Percentiles rank a stretch among this genome's conserved stretches.
Conservation (phyloP, 129 eudicot genomes). For the Heracleum sosnowskyi region DNA sequence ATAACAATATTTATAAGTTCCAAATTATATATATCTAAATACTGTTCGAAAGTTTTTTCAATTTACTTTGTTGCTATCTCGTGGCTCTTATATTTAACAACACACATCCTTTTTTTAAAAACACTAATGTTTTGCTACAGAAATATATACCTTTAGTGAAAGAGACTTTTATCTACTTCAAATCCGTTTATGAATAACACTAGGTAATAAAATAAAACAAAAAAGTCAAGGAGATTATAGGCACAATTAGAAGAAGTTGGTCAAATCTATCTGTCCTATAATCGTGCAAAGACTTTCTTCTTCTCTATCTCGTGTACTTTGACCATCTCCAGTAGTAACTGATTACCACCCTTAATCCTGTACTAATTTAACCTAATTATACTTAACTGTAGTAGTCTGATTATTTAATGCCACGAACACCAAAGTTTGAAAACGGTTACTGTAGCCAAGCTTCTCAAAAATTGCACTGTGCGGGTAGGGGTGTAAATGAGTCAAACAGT, state of each 20-base stretch:
- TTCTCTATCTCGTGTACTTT: slow-evolving; percentile 2
- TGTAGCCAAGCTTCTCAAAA: background rate
- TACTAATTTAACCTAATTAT: background rate
- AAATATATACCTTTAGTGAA: too few species aligned
- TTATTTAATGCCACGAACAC: background rate
- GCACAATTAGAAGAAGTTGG: background rate
- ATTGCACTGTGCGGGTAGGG: background rate
- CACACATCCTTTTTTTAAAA: too few species aligned
- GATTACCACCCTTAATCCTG: background rate
- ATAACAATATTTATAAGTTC: too few species aligned
- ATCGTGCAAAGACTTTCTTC: slow-evolving; percentile 4
- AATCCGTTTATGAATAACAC: too few species aligned
- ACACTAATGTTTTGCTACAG: too few species aligned
- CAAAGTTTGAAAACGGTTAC: background rate
- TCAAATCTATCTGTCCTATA: background rate
- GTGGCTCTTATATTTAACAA: too few species aligned
- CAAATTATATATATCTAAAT: too few species aligned
- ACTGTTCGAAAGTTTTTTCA: too few species aligned
- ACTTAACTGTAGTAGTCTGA: background rate
- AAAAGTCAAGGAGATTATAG: background rate
- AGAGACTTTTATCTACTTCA: too few species aligned
- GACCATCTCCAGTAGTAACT: background rate
- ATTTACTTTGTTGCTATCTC: too few species aligned
- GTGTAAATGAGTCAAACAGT: too few species aligned
- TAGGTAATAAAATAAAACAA: too few species aligned